A percentile compares a stretch with the other conserved stretches of the same genome.
Evolutionary conservation across 1,284 basidiomycete species (phyloP).

Genomic region (Leucoagaricus sp.): DNA sequence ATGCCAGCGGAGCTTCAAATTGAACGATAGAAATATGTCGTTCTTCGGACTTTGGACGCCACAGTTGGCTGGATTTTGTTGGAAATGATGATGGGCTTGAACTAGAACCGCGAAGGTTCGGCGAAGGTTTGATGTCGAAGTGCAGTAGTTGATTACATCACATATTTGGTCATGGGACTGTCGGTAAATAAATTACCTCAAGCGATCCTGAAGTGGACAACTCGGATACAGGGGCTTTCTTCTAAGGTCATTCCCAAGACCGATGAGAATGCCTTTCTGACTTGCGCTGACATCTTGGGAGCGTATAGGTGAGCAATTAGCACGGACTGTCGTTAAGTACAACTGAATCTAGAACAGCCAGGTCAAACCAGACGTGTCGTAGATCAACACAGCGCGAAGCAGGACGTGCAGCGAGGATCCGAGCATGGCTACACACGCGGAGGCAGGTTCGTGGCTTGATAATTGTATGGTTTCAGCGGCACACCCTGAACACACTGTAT

Average conservation of each 20-base stretch:
- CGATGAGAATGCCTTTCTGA: background rate
- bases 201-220: constrained; percentile 2
- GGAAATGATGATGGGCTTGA: too few relatives aligned
- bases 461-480: background rate
- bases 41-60: too few relatives aligned
- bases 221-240: constrained; percentile 3
- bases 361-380: background rate
- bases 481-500: background rate
- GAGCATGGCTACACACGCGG: constrained; percentile 7
- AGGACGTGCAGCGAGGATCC: background rate
- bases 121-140: too few relatives aligned
- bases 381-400: background rate
- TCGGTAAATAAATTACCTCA: constrained; percentile 8
- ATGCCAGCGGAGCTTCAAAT: background rate
- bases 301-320: background rate
- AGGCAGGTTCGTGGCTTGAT: constrained; percentile 7
- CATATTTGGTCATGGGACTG: background rate
- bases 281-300: background rate
- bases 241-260: background rate
- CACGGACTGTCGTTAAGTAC: background rate
- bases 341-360: background rate
- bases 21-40: background rate
- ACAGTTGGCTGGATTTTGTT: too few relatives aligned
- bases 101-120: too few relatives aligned
- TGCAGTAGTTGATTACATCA: background rate